Base-by-base conservation (phyloP, 1,284 basidiomycete species). In the Abortiporus biennis region DNA sequence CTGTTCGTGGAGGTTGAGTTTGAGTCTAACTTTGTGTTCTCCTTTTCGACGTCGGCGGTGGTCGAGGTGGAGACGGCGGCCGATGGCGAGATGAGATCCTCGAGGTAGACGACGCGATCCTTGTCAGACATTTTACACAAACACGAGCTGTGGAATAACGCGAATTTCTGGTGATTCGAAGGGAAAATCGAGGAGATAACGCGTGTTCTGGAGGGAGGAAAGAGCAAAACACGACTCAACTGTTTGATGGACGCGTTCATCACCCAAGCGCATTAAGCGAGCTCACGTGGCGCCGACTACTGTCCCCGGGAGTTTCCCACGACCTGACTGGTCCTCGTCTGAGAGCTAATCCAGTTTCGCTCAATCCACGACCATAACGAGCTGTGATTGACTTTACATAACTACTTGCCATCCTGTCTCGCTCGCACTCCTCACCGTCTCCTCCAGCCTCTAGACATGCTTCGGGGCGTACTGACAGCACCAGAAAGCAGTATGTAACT, bases 371-470 rank as follows among this genome's bases (percentile, higher is more conserved):
- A n/a, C n/a, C n/a, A n/a, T n/a, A n/a, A n/a, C n/a, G n/a, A n/a
- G n/a, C n/a, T n/a, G n/a, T n/a, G n/a, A n/a, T n/a, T n/a, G n/a
- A n/a, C n/a, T n/a, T n/a, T n/a, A n/a, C n/a, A n/a, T n/a, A n/a
- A n/a, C n/a, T n/a, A n/a, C n/a, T n/a, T n/a, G n/a, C 31, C 77
- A 85, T 74, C 55, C 78, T 86, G 82, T 71, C 80, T 69, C 81
- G 82, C 52, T 85, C 85, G 69, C 69, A 69, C 38, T 85, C 85
- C 12, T 86, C 85, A 3, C 85, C 83, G 1, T 86, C 85, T 25
- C 82, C 82, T 13, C 80, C 81, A 41, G 52, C 48, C 20, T 48
- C 58, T 42, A 58, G 55, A 38, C 54, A 50, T 46, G 46, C 54
- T 17, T 38, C 54, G 36, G 56, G 55, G 33, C 58, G 57, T 47